phyloP scores from a whole-genome alignment of 805 yeast genomes.

The Nematodospora valgi region DNA sequence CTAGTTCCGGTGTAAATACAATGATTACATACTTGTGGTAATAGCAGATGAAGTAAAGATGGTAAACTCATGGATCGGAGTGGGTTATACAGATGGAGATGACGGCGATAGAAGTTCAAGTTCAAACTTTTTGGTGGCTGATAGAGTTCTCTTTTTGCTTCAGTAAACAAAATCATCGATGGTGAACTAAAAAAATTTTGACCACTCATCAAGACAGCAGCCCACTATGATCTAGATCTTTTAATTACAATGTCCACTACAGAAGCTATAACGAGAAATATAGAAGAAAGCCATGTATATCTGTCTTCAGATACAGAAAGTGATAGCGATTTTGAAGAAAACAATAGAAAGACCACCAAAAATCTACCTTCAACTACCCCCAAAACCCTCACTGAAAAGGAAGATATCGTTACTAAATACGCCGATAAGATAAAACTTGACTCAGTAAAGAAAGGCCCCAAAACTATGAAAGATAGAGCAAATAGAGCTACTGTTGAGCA shows the following conservation, averaged over 20 bases:
- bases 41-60: slow-evolving; percentile 8
- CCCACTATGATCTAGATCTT: no score
- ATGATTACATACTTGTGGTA: slow-evolving; percentile 19
- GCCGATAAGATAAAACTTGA: slow-evolving; percentile 65
- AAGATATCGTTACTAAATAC: slow-evolving; percentile 55
- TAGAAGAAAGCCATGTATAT: background rate
- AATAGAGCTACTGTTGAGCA: slow-evolving; percentile 97
- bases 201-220: no score
- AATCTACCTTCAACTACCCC: slow-evolving; percentile 3
- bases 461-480: slow-evolving; percentile 73
- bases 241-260: slow-evolving; percentile 1
- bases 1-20: background rate
- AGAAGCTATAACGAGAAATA: background rate
- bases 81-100: no score
- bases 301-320: slow-evolving; percentile 11
- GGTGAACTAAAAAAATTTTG: no score
- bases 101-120: no score
- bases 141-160: no score
- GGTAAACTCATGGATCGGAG: slow-evolving; percentile 3
- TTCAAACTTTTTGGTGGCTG: no score
- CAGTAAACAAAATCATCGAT: no score
- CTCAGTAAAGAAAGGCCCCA: slow-evolving; percentile 53
- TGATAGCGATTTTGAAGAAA: slow-evolving; percentile 13
- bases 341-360: background rate
- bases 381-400: slow-evolving; percentile 34